phyloP scores from a whole-genome alignment of 2,329 filamentous ascomycete species.

The Penicillium brasilianum region DNA sequence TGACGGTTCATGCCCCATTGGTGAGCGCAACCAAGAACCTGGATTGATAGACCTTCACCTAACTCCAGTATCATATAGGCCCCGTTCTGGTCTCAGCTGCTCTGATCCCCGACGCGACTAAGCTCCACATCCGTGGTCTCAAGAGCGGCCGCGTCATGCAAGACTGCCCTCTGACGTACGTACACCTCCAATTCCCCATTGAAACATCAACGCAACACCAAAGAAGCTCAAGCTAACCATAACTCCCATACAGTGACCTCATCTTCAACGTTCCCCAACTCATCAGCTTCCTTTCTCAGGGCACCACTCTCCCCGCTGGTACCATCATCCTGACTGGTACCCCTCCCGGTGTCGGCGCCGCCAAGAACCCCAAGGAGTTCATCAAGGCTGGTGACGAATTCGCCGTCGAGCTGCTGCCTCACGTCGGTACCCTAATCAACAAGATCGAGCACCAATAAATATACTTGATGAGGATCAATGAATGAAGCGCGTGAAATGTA shows the following conservation, averaged over 20 bases:
- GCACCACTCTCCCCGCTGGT: slow-evolving; percentile 49
- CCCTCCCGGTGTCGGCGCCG: slow-evolving; percentile 49
- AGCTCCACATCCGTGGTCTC: slow-evolving; percentile 42
- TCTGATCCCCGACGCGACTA: slow-evolving; percentile 38
- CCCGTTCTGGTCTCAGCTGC: slow-evolving; percentile 55
- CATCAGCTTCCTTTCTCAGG: slow-evolving; percentile 48
- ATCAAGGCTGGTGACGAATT: slow-evolving; percentile 55
- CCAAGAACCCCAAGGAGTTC: slow-evolving; percentile 49
- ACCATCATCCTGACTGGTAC: slow-evolving; percentile 53
- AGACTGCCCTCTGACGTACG: slow-evolving; percentile 51
- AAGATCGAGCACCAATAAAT: slow-evolving; percentile 46
- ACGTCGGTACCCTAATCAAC: slow-evolving; percentile 56
- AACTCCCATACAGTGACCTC: slow-evolving; percentile 50
- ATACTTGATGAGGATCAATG: slow-evolving; percentile 1
- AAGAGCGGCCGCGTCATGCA: slow-evolving; percentile 61
- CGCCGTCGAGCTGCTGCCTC: slow-evolving; percentile 54
- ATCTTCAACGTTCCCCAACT: slow-evolving; percentile 59
- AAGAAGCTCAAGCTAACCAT: slow-evolving; percentile 16
- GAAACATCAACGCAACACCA: not conserved
- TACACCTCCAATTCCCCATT: not conserved
- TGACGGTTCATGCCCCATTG: slow-evolving; percentile 61
- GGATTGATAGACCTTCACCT: not conserved
- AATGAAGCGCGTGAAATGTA: not conserved
- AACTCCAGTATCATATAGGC: slow-evolving; percentile 39
- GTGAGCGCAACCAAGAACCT: slow-evolving; percentile 27